A percentile compares a stretch with the other conserved stretches of the same genome.
Evolutionary conservation across 495 filamentous ascomycete species (phyloP).

Genomic region (Xylaria flabelliformis): DNA sequence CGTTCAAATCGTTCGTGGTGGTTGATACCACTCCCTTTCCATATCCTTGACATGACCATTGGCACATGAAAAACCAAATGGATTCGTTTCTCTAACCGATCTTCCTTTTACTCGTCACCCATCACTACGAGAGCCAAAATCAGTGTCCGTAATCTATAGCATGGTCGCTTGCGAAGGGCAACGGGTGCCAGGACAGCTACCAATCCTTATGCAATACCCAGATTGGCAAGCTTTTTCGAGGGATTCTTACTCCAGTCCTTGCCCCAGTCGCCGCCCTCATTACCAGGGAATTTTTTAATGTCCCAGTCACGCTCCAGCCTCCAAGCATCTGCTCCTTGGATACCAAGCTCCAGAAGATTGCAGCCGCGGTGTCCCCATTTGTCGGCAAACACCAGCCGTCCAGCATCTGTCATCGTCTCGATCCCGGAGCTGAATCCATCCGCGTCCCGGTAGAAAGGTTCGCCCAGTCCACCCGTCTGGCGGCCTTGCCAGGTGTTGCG

Average conservation of each 20-base stretch:
- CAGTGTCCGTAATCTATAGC: conserved; percentile 12
- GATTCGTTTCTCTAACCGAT: conserved; percentile 6
- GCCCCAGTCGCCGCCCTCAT: conserved; percentile 36
- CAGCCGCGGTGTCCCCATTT: conserved; percentile 60
- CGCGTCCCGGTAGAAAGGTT: conserved; percentile 62
- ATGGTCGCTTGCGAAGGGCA: conserved; percentile 8
- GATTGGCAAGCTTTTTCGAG: conserved; percentile 14
- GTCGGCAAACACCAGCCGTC: conserved; percentile 56
- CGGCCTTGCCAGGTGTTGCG: conserved; percentile 61
- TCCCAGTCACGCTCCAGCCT: conserved; percentile 49
- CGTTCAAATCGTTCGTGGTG: conserved; percentile 15
- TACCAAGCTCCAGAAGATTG: conserved; percentile 35
- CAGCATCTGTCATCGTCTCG: conserved; percentile 55
- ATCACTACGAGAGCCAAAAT: conserved; percentile 21
- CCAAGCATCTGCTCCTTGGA: conserved; percentile 46
- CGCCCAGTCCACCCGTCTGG: conserved; percentile 61
- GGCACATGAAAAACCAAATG: conserved; percentile 13
- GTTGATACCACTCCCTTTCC: not conserved
- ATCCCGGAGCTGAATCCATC: conserved; percentile 60
- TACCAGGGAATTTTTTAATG: conserved; percentile 27
- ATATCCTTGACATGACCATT: conserved; percentile 9
- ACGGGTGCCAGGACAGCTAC: conserved; percentile 1
- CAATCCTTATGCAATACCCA: conserved; percentile 24
- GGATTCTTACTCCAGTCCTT: conserved; percentile 36
- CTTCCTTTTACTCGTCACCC: conserved; percentile 19